Evolutionary conservation across 805 yeast species (phyloP), one percentile per base, ranked within the genome.

Genomic region (Myxozyma neotropica): DNA sequence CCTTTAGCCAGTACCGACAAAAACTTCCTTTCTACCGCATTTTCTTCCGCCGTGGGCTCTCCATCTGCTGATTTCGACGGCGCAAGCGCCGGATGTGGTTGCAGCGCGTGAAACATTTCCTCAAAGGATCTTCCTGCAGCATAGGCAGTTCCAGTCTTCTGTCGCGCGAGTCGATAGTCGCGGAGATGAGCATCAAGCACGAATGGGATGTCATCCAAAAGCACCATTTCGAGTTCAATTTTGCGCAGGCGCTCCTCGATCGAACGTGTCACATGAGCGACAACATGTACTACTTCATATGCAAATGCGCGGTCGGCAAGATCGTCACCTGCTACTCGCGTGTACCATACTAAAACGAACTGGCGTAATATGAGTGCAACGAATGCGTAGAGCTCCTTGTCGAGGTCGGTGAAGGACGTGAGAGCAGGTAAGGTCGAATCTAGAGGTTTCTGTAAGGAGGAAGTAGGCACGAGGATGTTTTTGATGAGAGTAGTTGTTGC

Each of bases 331-430:
- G 81, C 72, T 5, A 80, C 67, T 19, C 68, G 61, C 26, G 67
- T 67, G 68, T 82, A 81, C 82, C 84, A 81, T 8, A 74, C 68
- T 21, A 74, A 71, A 2, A 83, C 75, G 63, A 83, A 83, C 53
- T 78, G 79, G 24, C 77, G 74, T 43, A 81, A 57, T 3, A 82
- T 67, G 13, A 82, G 69, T 0, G 83, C 82, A 3, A 81, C 59
- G 3, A 83, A 63, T 1, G 81, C 76, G 63, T 81, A 80, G 13
- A 82, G 68, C 63, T 81, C 78, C 1, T 72, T 55, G 63, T 81
- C 83, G 3, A 82, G 74, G 1, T 63, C 68, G n/a, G 65, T 50
- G 47, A 61, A 61, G 23, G 65, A 61, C 17, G 65, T 59, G n/a
- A 61, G 53, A 35, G 65, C 65, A 7, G 65, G 65, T 3, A 61